A percentile compares a stretch with the other conserved stretches of the same genome.
Conservation (phyloP, 768 basidiomycete species). For the Galerina marginata region DNA sequence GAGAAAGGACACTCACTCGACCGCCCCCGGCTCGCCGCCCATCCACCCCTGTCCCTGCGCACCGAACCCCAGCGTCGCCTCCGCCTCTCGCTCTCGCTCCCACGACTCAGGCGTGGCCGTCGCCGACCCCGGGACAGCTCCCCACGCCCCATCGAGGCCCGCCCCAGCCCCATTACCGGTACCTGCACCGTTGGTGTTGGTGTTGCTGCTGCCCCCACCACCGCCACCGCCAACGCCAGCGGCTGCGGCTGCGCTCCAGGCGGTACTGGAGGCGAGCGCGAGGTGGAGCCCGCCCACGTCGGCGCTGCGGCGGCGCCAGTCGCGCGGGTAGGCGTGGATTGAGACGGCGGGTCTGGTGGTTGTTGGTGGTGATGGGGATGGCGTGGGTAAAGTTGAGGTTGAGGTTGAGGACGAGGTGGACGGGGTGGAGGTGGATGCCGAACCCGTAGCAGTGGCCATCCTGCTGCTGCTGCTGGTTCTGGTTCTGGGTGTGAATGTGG, state of each 20-base stretch:
- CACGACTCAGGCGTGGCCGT: no score
- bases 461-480: constrained; percentile 16
- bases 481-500: no score
- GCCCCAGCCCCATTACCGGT: background rate
- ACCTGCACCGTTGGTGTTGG: no score
- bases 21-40: constrained; percentile 50
- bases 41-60: constrained; percentile 77
- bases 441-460: no score
- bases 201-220: background rate
- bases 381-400: no score
- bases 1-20: constrained; percentile 48
- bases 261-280: constrained; percentile 63
- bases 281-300: constrained; percentile 90
- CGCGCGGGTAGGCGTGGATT: constrained; percentile 19
- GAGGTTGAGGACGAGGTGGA: constrained; percentile 14
- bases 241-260: no score
- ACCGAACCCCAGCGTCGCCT: constrained; percentile 38
- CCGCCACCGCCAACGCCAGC: no score
- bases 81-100: background rate
- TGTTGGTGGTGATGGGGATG: background rate
- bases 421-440: constrained; percentile 10
- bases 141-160: background rate
- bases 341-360: background rate
- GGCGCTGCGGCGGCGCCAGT: constrained; percentile 69
- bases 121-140: no score